These are phyloP conservation scores for Abrus pulchellus DNA, from an alignment of 306 rosid genomes.

Conservation along the genomic window DNA sequence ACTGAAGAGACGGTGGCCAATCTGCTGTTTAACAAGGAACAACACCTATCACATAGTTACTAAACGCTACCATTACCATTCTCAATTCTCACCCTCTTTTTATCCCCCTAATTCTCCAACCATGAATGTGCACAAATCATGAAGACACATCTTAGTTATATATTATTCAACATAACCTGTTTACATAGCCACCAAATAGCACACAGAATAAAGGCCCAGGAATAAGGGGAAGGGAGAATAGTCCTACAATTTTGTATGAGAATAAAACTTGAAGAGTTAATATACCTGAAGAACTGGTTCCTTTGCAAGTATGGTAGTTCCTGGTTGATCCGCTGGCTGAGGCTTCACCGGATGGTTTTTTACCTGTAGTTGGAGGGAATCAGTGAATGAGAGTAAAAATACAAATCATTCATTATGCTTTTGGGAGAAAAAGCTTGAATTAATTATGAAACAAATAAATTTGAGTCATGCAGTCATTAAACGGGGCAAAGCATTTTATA, in stretches of 20 bases:
- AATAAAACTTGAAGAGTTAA: constrained; percentile 33
- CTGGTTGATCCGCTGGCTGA: constrained; percentile 84
- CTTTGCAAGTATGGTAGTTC: constrained; percentile 89
- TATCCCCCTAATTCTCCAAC: neutral
- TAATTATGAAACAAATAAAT: neutral
- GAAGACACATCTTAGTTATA: neutral
- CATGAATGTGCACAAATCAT: neutral
- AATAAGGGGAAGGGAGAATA: neutral
- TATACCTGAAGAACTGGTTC: constrained; percentile 93
- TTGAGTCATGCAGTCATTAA: neutral
- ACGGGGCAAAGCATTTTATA: neutral
- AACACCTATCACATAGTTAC: too few relatives aligned
- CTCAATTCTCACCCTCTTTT: neutral
- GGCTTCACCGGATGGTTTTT: constrained; percentile 94
- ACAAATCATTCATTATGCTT: neutral
- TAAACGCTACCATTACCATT: too few relatives aligned
- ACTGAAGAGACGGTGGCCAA: neutral
- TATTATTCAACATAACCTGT: neutral
- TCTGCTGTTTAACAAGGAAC: too few relatives aligned
- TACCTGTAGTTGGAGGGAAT: constrained; percentile 57
- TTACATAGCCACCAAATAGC: neutral
- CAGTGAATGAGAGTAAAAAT: constrained; percentile 17
- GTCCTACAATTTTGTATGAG: neutral
- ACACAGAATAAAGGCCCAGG: neutral
- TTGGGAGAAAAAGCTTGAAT: neutral